phyloP scores from a whole-genome alignment of 2,329 filamentous ascomycete genomes.

The Colletotrichum liaoningense region DNA sequence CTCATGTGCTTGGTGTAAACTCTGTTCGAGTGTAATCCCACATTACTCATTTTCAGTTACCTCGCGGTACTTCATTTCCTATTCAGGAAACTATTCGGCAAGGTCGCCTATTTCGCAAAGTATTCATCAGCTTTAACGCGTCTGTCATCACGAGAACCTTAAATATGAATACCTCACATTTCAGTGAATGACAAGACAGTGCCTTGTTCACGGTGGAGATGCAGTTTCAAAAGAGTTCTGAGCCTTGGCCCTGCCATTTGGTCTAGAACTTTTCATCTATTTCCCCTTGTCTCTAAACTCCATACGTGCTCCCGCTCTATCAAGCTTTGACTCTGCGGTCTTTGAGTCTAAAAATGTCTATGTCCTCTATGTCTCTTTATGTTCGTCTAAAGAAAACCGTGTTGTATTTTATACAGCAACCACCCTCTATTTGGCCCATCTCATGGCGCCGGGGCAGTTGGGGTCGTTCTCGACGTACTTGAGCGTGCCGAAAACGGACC shows the following conservation, averaged over 20 bases:
- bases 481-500: conserved; percentile 58
- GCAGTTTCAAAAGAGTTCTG: neutral
- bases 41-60: neutral
- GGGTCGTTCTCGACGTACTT: conserved; percentile 59
- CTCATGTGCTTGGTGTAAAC: neutral
- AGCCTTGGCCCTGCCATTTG: neutral
- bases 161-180: neutral
- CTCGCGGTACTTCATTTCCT: neutral
- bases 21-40: neutral
- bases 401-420: neutral
- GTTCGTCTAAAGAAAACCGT: neutral
- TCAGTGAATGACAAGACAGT: neutral
- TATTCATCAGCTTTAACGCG: neutral
- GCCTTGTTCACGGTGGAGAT: neutral
- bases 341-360: conserved; percentile 15
- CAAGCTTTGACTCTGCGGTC: neutral
- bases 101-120: neutral
- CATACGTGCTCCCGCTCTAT: neutral
- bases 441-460: conserved; percentile 47
- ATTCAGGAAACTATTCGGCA: neutral
- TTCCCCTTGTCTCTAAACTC: neutral
- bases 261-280: conserved; percentile 1
- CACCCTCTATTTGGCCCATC: conserved; percentile 44
- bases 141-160: neutral
- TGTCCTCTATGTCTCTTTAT: conserved; percentile 11